These are phyloP conservation scores for Pseudogymnoascus pannorum DNA, from an alignment of 2,329 filamentous ascomycete species.

Conservation along the genomic window DNA sequence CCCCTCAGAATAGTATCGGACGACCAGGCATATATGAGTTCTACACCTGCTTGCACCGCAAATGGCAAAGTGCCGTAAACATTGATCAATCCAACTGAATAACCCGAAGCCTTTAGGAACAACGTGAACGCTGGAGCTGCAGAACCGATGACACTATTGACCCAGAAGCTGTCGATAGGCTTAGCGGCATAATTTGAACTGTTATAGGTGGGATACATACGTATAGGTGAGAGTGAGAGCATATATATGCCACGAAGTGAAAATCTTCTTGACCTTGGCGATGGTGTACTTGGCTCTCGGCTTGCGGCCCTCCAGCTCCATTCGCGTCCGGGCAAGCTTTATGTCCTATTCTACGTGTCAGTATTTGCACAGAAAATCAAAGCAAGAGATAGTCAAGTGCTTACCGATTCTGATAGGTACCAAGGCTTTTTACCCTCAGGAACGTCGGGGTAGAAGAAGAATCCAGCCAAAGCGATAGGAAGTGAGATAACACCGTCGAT, in stretches of 20 bases:
- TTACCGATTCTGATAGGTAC: constrained; percentile 37
- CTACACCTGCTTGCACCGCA: constrained; percentile 47
- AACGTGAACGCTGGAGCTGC: constrained; percentile 12
- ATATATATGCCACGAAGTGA: constrained; percentile 38
- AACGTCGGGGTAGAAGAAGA: constrained; percentile 41
- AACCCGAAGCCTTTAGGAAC: constrained; percentile 13
- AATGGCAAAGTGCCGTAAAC: constrained; percentile 43
- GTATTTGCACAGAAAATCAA: background rate
- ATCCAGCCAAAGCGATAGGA: constrained; percentile 43
- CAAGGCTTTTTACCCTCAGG: constrained; percentile 43
- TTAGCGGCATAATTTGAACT: background rate
- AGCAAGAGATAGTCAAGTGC: background rate
- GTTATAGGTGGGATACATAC: constrained; percentile 20
- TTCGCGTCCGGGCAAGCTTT: constrained; percentile 39
- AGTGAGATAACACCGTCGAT: constrained; percentile 47
- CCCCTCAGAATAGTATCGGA: constrained; percentile 55
- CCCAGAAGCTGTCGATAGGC: constrained; percentile 41
- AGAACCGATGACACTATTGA: constrained; percentile 44
- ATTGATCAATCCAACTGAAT: constrained; percentile 40
- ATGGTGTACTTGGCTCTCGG: constrained; percentile 39
- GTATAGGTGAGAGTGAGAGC: constrained; percentile 51
- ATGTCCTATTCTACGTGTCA: constrained; percentile 31
- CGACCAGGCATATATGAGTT: constrained; percentile 57
- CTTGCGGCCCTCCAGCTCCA: constrained; percentile 42
- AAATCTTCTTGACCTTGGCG: constrained; percentile 44